Conservation (phyloP, 192 early-diverging fungal genomes). For the Coemansia sp. region DNA sequence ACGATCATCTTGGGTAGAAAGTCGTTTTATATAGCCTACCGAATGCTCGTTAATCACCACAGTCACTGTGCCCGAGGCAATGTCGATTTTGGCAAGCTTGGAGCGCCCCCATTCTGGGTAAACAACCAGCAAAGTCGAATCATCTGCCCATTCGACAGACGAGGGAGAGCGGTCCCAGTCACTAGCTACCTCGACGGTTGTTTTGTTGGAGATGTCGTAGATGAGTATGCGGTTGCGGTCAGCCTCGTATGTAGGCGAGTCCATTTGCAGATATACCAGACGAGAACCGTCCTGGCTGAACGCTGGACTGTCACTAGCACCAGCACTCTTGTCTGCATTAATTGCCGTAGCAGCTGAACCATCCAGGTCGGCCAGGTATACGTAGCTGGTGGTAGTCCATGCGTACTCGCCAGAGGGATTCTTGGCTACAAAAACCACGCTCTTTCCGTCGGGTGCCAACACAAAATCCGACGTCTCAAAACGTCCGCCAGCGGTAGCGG, state of each 20-base stretch:
- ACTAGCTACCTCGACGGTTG: slow-evolving; percentile 45
- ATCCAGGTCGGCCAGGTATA: slow-evolving; percentile 61
- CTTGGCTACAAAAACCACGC: slow-evolving; percentile 71
- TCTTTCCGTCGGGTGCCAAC: slow-evolving; percentile 61
- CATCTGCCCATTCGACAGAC: slow-evolving; percentile 53
- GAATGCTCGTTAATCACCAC: slow-evolving; percentile 52
- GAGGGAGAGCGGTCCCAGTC: slow-evolving; percentile 64
- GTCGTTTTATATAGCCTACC: slow-evolving; percentile 38
- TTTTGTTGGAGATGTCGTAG: slow-evolving; percentile 42
- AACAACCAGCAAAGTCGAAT: slow-evolving; percentile 55
- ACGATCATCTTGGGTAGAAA: slow-evolving; percentile 44
- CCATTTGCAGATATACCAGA: slow-evolving; percentile 76
- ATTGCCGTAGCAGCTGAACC: slow-evolving; percentile 47
- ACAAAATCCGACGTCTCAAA: slow-evolving; percentile 57
- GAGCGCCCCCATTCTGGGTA: slow-evolving; percentile 65
- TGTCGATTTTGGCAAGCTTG: slow-evolving; percentile 61
- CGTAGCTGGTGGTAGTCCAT: slow-evolving; percentile 72
- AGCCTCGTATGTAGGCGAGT: slow-evolving; percentile 64
- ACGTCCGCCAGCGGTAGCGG: slow-evolving; percentile 47
- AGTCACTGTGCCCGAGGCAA: slow-evolving; percentile 46
- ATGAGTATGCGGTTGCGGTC: slow-evolving; percentile 71
- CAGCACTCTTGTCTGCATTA: slow-evolving; percentile 44
- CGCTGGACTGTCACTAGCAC: slow-evolving; percentile 60
- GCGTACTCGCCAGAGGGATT: slow-evolving; percentile 58
- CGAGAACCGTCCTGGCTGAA: slow-evolving; percentile 62